A percentile compares a stretch with the other conserved stretches of the same genome.
Conservation (phyloP, 371 early-diverging fungal species). For the Nematocida ausubeli region DNA sequence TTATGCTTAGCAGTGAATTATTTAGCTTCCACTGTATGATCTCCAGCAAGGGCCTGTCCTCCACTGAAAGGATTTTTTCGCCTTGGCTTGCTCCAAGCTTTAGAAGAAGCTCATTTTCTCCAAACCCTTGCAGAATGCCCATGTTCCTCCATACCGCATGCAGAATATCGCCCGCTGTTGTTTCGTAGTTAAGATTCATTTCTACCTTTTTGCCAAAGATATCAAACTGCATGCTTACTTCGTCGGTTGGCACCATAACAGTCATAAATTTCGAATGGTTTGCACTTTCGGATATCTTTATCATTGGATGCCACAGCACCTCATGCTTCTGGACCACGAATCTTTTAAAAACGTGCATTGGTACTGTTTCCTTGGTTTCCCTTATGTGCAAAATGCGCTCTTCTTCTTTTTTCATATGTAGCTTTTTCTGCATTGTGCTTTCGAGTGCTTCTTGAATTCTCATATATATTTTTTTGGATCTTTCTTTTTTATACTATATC, state of each 20-base stretch:
- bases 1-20: conserved; percentile 20
- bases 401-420: background rate
- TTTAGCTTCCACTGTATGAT: conserved; percentile 50
- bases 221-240: conserved; percentile 3
- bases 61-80: background rate
- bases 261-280: conserved; percentile 12
- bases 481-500: conserved; percentile 1
- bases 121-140: background rate
- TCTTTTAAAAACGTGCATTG: background rate
- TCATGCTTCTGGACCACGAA: conserved; percentile 1
- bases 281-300: background rate
- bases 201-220: conserved; percentile 1
- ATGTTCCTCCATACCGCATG: conserved; percentile 13
- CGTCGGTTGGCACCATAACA: conserved; percentile 15
- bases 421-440: background rate
- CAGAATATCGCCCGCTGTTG: conserved; percentile 35
- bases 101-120: conserved; percentile 4
- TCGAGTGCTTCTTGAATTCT: background rate
- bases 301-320: background rate
- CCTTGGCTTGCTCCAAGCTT: background rate
- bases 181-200: conserved; percentile 12
- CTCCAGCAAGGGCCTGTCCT: conserved; percentile 25
- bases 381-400: background rate
- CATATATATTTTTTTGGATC: conserved; percentile 4
- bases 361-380: background rate